phyloP scores from a whole-genome alignment of 2,329 filamentous ascomycete species.

The Xylaria sp. region DNA sequence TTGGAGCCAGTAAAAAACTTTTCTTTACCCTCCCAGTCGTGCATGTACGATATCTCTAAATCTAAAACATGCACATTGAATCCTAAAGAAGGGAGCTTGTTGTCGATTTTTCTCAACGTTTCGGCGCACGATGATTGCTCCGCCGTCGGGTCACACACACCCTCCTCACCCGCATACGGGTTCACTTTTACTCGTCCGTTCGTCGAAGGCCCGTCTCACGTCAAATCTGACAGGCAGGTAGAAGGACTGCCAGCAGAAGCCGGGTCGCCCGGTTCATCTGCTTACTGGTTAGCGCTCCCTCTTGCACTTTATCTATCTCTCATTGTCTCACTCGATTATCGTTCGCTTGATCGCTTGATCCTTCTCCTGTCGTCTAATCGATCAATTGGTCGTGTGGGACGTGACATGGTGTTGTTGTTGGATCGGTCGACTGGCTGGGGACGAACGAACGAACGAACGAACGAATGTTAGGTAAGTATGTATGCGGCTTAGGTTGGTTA shows the following conservation, averaged over 20 bases:
- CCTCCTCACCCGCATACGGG: not conserved
- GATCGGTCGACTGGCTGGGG: conserved; percentile 1
- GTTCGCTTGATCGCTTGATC: not conserved
- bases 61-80: conserved; percentile 26
- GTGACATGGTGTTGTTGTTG: not conserved
- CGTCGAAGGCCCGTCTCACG: not conserved
- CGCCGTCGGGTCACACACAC: conserved; percentile 2
- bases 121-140: not conserved
- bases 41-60: conserved; percentile 1
- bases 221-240: conserved; percentile 18
- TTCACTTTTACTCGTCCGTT: conserved; percentile 13
- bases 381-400: conserved; percentile 13
- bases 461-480: not conserved
- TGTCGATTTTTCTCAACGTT: conserved; percentile 4
- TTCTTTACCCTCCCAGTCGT: conserved; percentile 25
- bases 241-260: not conserved
- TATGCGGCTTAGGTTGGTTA: conserved; percentile 13
- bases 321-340: not conserved
- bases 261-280: conserved; percentile 8
- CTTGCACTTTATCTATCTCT: not conserved
- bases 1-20: conserved; percentile 17
- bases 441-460: not conserved
- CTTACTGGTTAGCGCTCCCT: conserved; percentile 16
- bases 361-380: conserved; percentile 1
- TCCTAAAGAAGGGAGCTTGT: conserved; percentile 9